Base-by-base conservation (phyloP, 169 alveolate species). In the Cryptosporidium meleagridis region DNA sequence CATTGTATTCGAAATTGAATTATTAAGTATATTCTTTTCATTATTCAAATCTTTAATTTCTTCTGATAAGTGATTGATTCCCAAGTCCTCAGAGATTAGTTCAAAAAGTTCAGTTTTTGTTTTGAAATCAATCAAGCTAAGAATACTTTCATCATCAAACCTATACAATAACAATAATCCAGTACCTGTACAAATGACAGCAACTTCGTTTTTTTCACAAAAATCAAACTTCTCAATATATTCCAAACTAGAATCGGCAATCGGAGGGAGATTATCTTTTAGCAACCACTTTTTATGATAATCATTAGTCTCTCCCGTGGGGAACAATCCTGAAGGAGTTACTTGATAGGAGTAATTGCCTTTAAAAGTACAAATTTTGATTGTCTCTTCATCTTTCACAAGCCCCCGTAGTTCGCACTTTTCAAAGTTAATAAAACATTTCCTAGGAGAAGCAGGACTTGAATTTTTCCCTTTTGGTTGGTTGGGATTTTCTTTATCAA, bases 151-250 rank as follows among this genome's bases (percentile, higher is more conserved):
- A 21, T 41, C 67, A 18, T 80, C 75, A 62, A 80, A 39, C 59
- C 29, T 80, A 9, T 52, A 59, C 14, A 59, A 26, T 29, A 80
- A 16, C 12, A 80, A 35, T 14, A 62, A 14, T 44, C 89, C 89
- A 44, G 33, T 23, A 1, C 70, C 8, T 16, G 75, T 62, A 14
- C 26, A 23, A 5, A 80, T n/a, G n/a, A 65, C 45, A 2, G 23
- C 39, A 39, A 80, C 41, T 44, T 45, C 51, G n/a, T 41, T 21
- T 26, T 61, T 23, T 8, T 12, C 21, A 51, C 45, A 59, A 62
- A 45, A 26, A 12, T 80, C 80, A 45, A 44, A 59, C 39, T 80
- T 80, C n/a, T 80, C 89, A 41, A 80, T 80, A 12, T 52, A 55
- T 29, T 71, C 85, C 31, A 8, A 29, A 18, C 45, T 7, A 35